Conservation (phyloP, 2,329 filamentous ascomycete species). For the Periconia sp. region DNA sequence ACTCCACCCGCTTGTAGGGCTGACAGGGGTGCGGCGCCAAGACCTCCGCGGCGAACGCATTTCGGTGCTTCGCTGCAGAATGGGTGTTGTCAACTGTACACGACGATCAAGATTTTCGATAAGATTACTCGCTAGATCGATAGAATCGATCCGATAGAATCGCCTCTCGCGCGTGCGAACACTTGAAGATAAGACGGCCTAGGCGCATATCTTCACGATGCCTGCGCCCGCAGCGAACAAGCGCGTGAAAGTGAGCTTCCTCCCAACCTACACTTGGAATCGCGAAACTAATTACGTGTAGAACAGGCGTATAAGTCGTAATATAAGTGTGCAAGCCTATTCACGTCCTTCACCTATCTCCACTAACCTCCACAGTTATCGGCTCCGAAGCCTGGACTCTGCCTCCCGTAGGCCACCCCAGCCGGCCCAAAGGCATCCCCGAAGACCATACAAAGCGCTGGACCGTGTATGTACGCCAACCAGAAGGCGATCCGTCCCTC, state of each 20-base stretch:
- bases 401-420: constrained; percentile 72
- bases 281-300: constrained; percentile 27
- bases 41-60: constrained; percentile 16
- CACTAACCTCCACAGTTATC: constrained; percentile 49
- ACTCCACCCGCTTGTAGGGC: constrained; percentile 24
- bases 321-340: constrained; percentile 39
- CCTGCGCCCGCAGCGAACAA: constrained; percentile 61
- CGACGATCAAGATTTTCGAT: too few species aligned
- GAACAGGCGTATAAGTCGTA: constrained; percentile 49
- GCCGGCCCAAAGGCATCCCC: constrained; percentile 71
- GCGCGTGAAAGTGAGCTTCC: constrained; percentile 51
- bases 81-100: too few species aligned
- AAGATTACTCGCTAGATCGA: too few species aligned
- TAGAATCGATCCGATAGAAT: too few species aligned
- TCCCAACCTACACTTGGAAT: neutral
- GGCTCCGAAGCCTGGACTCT: constrained; percentile 60
- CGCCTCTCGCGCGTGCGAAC: too few species aligned
- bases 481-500: constrained; percentile 84
- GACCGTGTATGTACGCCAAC: constrained; percentile 90
- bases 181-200: too few species aligned
- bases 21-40: constrained; percentile 19
- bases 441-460: constrained; percentile 96
- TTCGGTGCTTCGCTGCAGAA: too few species aligned
- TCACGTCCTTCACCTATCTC: neutral
- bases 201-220: constrained; percentile 47